phyloP scores from a whole-genome alignment of 352 stramenopile species.

The Phytophthora agathidicida region DNA sequence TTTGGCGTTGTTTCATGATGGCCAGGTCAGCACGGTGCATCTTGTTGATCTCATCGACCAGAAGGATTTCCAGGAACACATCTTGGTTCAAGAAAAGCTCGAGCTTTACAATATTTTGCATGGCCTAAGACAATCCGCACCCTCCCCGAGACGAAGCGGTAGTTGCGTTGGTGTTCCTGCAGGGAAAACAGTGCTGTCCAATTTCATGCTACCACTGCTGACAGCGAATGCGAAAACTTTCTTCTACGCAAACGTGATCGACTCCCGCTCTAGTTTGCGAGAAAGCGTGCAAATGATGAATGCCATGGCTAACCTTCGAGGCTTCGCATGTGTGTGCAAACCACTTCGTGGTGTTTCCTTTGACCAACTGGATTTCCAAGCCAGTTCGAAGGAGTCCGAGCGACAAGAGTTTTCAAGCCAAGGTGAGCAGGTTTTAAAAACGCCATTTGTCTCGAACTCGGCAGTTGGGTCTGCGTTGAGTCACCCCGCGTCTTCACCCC shows the following conservation, averaged over 20 bases:
- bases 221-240: constrained; percentile 69
- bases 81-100: constrained; percentile 53
- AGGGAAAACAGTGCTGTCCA: constrained; percentile 49
- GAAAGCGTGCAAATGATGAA: constrained; percentile 73
- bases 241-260: constrained; percentile 71
- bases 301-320: constrained; percentile 64
- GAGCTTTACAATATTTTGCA: constrained; percentile 70
- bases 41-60: constrained; percentile 69
- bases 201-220: constrained; percentile 68
- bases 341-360: constrained; percentile 52
- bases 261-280: constrained; percentile 65
- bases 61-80: constrained; percentile 59
- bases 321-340: constrained; percentile 61
- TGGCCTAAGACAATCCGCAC: constrained; percentile 37
- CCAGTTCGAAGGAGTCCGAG: constrained; percentile 22
- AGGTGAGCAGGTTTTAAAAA: constrained; percentile 6
- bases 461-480: constrained; percentile 37
- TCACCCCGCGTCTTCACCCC: constrained; percentile 8
- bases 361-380: constrained; percentile 57
- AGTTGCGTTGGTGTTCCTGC: background rate
- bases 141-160: constrained; percentile 14
- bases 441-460: constrained; percentile 21
- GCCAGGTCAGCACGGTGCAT: constrained; percentile 73
- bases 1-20: constrained; percentile 61
- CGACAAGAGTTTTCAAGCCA: background rate